phyloP scores from a whole-genome alignment of 495 filamentous ascomycete genomes.

The Lineolata rhizophorae region DNA sequence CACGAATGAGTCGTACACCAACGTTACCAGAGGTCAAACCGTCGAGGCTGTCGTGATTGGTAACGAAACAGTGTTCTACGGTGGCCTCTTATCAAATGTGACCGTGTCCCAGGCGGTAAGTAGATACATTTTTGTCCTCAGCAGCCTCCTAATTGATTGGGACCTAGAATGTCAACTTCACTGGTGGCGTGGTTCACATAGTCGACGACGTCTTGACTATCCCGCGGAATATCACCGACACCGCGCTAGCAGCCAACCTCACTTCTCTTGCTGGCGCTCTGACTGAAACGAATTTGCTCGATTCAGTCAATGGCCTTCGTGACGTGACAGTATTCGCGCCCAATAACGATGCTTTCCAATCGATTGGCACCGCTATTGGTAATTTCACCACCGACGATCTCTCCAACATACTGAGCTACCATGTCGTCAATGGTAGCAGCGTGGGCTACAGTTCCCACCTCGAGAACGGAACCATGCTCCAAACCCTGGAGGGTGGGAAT shows the following conservation, averaged over 20 bases:
- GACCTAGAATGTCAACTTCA: constrained; percentile 30
- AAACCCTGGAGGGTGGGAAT: constrained; percentile 23
- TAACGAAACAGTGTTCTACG: constrained; percentile 16
- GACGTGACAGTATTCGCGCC: constrained; percentile 45
- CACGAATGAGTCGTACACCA: constrained; percentile 25
- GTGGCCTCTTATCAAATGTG: constrained; percentile 14
- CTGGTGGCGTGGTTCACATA: constrained; percentile 41
- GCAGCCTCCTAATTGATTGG: no score
- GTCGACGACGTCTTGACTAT: constrained; percentile 36
- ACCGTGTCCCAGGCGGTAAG: constrained; percentile 17
- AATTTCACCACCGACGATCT: constrained; percentile 27
- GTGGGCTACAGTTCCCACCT: constrained; percentile 29
- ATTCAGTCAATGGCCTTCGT: constrained; percentile 17
- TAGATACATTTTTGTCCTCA: not conserved
- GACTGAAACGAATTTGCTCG: constrained; percentile 20
- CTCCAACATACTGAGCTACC: constrained; percentile 29
- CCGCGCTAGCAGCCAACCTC: constrained; percentile 27
- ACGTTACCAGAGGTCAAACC: constrained; percentile 26
- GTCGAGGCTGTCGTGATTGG: constrained; percentile 17
- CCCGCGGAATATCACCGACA: constrained; percentile 28
- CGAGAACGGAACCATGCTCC: constrained; percentile 21
- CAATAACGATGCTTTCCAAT: constrained; percentile 36
- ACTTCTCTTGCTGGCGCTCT: constrained; percentile 37
- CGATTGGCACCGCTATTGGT: constrained; percentile 28
- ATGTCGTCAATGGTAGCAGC: constrained; percentile 28